These are phyloP conservation scores for Eurotiales sp. DNA, from an alignment of 2,329 filamentous ascomycete genomes.

Conservation along the genomic window DNA sequence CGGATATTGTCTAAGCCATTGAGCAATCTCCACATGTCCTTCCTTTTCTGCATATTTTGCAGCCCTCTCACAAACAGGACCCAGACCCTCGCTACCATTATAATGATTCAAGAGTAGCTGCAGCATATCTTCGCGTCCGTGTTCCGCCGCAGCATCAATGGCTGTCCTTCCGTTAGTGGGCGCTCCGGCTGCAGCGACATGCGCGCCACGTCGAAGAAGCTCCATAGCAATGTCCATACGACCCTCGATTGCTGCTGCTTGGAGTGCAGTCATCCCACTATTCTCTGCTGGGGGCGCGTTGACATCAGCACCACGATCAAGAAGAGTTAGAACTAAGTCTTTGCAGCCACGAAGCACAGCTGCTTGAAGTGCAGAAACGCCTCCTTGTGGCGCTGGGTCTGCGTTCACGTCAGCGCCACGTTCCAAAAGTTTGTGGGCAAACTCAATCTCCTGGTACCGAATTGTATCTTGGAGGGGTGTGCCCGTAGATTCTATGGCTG, in stretches of 20 bases:
- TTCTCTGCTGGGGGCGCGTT: not conserved
- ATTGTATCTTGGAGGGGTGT: not conserved
- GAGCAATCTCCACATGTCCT: constrained; percentile 9
- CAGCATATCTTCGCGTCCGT: constrained; percentile 25
- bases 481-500: too few relatives aligned
- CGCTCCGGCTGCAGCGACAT: constrained; percentile 15
- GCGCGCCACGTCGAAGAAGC: constrained; percentile 17
- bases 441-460: not conserved
- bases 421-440: not conserved
- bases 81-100: constrained; percentile 6
- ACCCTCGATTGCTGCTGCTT: constrained; percentile 14
- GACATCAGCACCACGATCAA: not conserved
- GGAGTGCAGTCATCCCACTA: constrained; percentile 15
- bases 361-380: not conserved
- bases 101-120: constrained; percentile 24
- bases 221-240: constrained; percentile 15
- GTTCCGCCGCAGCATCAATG: constrained; percentile 25
- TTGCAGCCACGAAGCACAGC: not conserved
- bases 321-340: not conserved
- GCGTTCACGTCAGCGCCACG: not conserved
- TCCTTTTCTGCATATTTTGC: not conserved
- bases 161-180: constrained; percentile 21
- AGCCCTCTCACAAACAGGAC: constrained; percentile 5
- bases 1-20: constrained; percentile 18
- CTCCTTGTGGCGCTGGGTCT: not conserved